Conservation (phyloP, 2,329 filamentous ascomycete species). For the Elsinoe necatrix region DNA sequence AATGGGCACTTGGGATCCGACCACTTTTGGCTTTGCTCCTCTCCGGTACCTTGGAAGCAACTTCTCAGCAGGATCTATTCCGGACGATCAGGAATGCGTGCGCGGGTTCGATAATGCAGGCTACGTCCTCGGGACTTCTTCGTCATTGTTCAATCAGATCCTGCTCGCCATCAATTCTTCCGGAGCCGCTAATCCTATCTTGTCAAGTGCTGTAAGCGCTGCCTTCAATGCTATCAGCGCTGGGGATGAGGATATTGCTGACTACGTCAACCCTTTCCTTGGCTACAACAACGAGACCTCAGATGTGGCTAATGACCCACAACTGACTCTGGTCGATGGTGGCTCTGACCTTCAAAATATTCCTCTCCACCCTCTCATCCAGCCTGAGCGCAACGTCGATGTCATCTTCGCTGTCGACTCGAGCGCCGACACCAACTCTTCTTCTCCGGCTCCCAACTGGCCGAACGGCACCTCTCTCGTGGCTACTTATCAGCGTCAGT, state of each 20-base stretch:
- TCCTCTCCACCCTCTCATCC: conserved; percentile 67
- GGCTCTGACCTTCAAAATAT: conserved; percentile 73
- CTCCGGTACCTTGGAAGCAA: conserved; percentile 64
- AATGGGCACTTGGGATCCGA: conserved; percentile 68
- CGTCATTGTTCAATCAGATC: conserved; percentile 73
- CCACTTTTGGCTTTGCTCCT: conserved; percentile 61
- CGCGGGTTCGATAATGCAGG: conserved; percentile 74
- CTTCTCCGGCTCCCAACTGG: conserved; percentile 47
- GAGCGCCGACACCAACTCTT: conserved; percentile 57
- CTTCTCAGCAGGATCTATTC: conserved; percentile 55
- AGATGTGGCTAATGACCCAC: conserved; percentile 43
- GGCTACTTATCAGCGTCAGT: conserved; percentile 62
- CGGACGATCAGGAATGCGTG: conserved; percentile 53
- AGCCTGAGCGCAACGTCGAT: conserved; percentile 63
- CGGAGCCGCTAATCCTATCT: conserved; percentile 41
- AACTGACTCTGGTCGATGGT: conserved; percentile 68
- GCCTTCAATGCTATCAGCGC: conserved; percentile 50
- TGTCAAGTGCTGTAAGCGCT: conserved; percentile 44
- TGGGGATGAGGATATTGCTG: conserved; percentile 62
- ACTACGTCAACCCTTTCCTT: conserved; percentile 72
- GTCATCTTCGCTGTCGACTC: conserved; percentile 75
- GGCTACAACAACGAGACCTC: conserved; percentile 54
- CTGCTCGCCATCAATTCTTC: conserved; percentile 55
- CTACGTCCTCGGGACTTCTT: conserved; percentile 78
- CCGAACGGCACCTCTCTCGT: conserved; percentile 69